phyloP scores from a whole-genome alignment of 2,329 filamentous ascomycete species.

The Ascocoryne sarcoides region DNA sequence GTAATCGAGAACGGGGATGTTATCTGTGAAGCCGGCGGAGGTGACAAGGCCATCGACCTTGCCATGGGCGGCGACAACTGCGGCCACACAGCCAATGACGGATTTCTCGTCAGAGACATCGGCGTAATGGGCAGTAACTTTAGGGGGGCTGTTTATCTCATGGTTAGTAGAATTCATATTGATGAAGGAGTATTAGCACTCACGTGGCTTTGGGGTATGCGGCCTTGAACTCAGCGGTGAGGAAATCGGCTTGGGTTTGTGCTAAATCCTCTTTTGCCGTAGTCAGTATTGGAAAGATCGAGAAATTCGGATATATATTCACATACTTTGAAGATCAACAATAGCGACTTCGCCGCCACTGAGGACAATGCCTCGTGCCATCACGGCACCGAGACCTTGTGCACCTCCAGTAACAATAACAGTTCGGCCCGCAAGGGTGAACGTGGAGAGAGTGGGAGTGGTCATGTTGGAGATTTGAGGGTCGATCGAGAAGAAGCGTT shows the following conservation, averaged over 20 bases:
- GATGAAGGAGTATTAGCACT: conserved; percentile 35
- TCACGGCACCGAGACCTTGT: conserved; percentile 78
- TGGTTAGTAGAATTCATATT: background rate
- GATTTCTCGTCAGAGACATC: conserved; percentile 76
- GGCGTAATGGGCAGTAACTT: conserved; percentile 80
- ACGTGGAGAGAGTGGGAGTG: conserved; percentile 59
- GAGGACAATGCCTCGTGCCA: conserved; percentile 81
- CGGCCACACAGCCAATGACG: conserved; percentile 63
- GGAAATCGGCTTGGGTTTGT: conserved; percentile 61
- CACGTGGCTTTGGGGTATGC: conserved; percentile 71
- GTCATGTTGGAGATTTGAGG: background rate
- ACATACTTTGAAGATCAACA: conserved; percentile 88
- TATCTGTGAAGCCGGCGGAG: conserved; percentile 94
- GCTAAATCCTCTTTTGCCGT: conserved; percentile 64
- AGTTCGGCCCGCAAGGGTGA: conserved; percentile 76
- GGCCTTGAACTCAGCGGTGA: conserved; percentile 66
- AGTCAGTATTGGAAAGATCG: conserved; percentile 9
- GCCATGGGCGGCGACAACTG: conserved; percentile 62
- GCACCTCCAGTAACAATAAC: conserved; percentile 86
- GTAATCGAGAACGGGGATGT: conserved; percentile 85
- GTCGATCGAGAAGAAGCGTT: background rate
- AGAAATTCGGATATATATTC: conserved; percentile 31
- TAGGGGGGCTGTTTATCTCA: conserved; percentile 54
- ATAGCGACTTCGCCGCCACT: conserved; percentile 85
- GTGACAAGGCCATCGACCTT: conserved; percentile 89